Base-by-base conservation (phyloP, 352 stramenopile genomes). In the Pilasporangium apinafurcum region DNA sequence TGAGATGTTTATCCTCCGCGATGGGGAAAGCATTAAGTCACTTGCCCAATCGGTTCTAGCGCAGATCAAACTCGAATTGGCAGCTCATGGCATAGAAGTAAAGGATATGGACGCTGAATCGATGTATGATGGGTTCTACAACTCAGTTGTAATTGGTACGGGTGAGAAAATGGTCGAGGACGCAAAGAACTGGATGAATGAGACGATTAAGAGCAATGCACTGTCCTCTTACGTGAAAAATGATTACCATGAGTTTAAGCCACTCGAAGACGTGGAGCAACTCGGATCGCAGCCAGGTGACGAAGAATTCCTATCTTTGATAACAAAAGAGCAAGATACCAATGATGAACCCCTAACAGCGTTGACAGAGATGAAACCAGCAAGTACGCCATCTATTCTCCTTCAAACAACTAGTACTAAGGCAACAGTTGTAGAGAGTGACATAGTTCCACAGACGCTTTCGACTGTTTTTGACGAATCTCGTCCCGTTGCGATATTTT, bases 41-140 rank as follows among this genome's bases (percentile, higher is more conserved):
- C 62, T 87, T 9, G 79, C 79, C 6, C 49, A 62, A 17, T 57
- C 62, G 8, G 65, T 87, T 40, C 51, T 91, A 13, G 50, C 59
- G 32, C 76, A 81, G 34, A 91, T 91, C 51, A 83, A 83, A 18
- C 43, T 81, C 7, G 70, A 86, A 40, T 47, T 91, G 12, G 65
- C 55, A 12, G 38, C 56, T 2, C 71, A 86, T 24, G 79, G 79
- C 2, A 61, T 91, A 9, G 34, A 60, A 24, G 72, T 87, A 26
- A 56, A 83, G 12, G 78, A 85, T 17, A 49, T 47, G 31, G 66
- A 82, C 12, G 53, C 68, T 8, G 76, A 92, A 44, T 54, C 62
- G 17, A 59, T 68, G 22, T 89, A 89, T 41, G 66, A 89, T 26
- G 68, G 60, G 5, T 86, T 86, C 37, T 87, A 72, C 25, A 52